A percentile compares a stretch with the other conserved stretches of the same genome.
phyloP scores from a whole-genome alignment of 306 rosid genomes.

The Purshia tridentata region DNA sequence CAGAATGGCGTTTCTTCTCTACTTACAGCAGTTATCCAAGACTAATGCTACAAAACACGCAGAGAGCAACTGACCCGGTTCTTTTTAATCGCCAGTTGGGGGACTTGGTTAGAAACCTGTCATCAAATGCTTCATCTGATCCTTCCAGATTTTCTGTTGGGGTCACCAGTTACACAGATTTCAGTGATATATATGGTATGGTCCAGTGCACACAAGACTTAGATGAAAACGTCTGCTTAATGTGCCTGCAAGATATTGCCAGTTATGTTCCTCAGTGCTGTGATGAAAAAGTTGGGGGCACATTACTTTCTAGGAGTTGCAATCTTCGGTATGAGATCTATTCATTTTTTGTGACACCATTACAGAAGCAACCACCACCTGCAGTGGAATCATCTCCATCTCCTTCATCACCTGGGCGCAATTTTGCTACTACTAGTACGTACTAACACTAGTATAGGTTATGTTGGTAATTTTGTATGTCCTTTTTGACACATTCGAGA shows the following conservation, averaged over 20 bases:
- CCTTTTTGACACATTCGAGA: background rate
- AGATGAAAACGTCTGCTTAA: slow-evolving; percentile 23
- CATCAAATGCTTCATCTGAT: slow-evolving; percentile 23
- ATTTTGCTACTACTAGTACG: background rate
- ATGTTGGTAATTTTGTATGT: slow-evolving; percentile 3
- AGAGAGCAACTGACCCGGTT: slow-evolving; percentile 21
- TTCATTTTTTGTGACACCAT: slow-evolving; percentile 9
- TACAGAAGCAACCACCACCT: slow-evolving; percentile 3
- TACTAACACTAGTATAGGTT: background rate
- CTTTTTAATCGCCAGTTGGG: background rate
- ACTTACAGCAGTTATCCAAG: background rate
- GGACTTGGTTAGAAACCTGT: slow-evolving; percentile 17
- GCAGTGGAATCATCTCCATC: background rate
- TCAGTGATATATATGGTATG: slow-evolving; percentile 17
- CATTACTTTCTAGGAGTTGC: slow-evolving; percentile 23
- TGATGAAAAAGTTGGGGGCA: slow-evolving; percentile 14
- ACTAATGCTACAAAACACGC: accelerated
- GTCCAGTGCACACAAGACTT: slow-evolving; percentile 28
- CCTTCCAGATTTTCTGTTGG: slow-evolving; percentile 23
- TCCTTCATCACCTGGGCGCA: slow-evolving; percentile 12
- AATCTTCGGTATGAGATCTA: slow-evolving; percentile 26
- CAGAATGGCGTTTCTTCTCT: slow-evolving; percentile 19
- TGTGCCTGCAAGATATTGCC: slow-evolving; percentile 25
- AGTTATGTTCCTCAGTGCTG: background rate
- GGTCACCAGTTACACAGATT: slow-evolving; percentile 1